Evolutionary conservation across 768 basidiomycete genomes (phyloP), one percentile per base, ranked within the genome.

Genomic region (Tephrocybe rancida): DNA sequence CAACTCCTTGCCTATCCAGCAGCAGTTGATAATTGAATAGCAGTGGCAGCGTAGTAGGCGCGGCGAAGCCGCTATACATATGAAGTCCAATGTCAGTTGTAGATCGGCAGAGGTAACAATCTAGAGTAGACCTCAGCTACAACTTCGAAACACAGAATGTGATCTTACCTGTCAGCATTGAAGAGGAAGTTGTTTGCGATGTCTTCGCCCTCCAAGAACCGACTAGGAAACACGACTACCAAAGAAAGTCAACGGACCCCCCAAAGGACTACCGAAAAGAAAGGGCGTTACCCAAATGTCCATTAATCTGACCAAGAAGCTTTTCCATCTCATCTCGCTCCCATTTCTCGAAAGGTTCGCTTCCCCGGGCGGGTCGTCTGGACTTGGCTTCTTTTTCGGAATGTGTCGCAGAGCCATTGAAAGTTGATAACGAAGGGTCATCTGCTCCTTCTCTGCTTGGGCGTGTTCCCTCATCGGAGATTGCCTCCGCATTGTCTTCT

Each of bases 171-270:
- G 64, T 96, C 95, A 25, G 92, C 83, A 64, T 90, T 92, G 73
- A 96, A 96, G 55, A 97, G 72, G 75, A 97, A 96, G 67, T 98
- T 98, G 59, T 95, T 88, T 5, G 89, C 87, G 1, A 84, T 77
- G 65, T 96, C 93, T 70, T 98, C 95, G n/a, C 84, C 90, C 69
- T 98, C 95, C 55, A 98, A 64, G 74, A 98, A 98, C 10, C 86
- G 84, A 14, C 78, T 90, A 2, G 95, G 86, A 71, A 90, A 90
- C 10, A 92, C 50, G 34, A 98, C 95, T 96, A 50, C 16, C 13
- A 5, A 3, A 16, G 22, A 25, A 1, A 18, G n/a, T 19, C 59
- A 83, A 61, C 29, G 13, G 29, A 6, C 7, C 13, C 10, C n/a
- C 5, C 16, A 13, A 16, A 16, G 7, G 35, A 6, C 16, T 5